phyloP scores from a whole-genome alignment of 371 early-diverging fungal species.

The Paraphysoderma sedebokerense region DNA sequence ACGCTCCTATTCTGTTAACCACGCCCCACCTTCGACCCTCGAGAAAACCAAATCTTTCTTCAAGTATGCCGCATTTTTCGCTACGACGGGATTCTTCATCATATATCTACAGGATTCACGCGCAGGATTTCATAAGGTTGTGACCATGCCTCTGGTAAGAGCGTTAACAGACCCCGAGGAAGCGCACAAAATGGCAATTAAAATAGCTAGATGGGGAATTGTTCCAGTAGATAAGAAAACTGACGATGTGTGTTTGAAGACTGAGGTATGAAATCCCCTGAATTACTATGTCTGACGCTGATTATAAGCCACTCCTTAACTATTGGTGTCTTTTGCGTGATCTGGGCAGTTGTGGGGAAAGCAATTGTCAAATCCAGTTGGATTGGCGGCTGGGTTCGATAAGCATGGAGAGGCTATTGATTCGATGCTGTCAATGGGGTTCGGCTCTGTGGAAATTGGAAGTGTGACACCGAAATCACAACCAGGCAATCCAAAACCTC shows the following conservation, averaged over 20 bases:
- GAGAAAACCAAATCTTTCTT: too few species aligned
- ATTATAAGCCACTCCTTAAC: constrained; percentile 1
- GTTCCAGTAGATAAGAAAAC: constrained; percentile 27
- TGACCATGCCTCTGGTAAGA: constrained; percentile 44
- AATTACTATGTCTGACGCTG: not conserved
- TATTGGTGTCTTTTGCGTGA: not conserved
- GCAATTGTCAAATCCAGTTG: constrained; percentile 49
- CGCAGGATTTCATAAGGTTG: constrained; percentile 39
- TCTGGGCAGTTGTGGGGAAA: constrained; percentile 38
- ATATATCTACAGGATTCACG: constrained; percentile 46
- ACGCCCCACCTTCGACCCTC: too few species aligned
- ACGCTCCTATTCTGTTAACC: too few species aligned
- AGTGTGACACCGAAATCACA: constrained; percentile 65
- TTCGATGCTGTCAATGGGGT: constrained; percentile 53
- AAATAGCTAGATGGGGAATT: constrained; percentile 30
- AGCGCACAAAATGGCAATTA: constrained; percentile 44
- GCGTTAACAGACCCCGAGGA: constrained; percentile 42
- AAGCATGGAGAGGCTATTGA: constrained; percentile 72
- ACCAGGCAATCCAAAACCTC: constrained; percentile 61
- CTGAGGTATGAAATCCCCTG: constrained; percentile 20
- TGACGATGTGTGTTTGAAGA: constrained; percentile 19
- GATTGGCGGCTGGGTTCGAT: constrained; percentile 74
- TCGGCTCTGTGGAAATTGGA: constrained; percentile 73
- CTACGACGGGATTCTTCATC: constrained; percentile 14
- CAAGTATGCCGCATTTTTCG: constrained; percentile 2